phyloP scores from a whole-genome alignment of 2,329 filamentous ascomycete species.

The Sarocladiaceae sp. region DNA sequence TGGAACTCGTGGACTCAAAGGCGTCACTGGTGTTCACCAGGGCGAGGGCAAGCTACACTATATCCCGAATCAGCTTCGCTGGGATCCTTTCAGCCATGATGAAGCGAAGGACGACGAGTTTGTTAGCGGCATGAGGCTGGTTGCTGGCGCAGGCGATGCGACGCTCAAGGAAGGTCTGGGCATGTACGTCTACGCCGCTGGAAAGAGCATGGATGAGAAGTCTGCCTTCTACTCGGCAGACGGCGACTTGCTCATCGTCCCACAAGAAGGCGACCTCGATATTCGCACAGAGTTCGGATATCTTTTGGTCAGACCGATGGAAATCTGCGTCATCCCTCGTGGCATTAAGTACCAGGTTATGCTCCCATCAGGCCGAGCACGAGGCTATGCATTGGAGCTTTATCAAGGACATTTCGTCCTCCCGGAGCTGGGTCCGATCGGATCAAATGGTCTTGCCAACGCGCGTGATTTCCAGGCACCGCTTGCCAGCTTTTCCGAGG shows the following conservation, averaged over 20 bases:
- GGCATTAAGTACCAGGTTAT: constrained; percentile 70
- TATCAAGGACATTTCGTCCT: constrained; percentile 70
- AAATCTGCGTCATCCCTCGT: constrained; percentile 72
- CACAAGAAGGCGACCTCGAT: constrained; percentile 69
- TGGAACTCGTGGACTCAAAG: constrained; percentile 6
- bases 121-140: constrained; percentile 57
- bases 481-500: constrained; percentile 63
- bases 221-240: constrained; percentile 82
- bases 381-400: constrained; percentile 73
- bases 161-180: constrained; percentile 75
- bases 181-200: constrained; percentile 76
- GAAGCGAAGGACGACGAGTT: constrained; percentile 47
- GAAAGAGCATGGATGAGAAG: constrained; percentile 69
- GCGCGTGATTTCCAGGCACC: constrained; percentile 72
- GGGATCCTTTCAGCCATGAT: constrained; percentile 76
- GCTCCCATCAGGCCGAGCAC: constrained; percentile 56
- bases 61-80: constrained; percentile 74
- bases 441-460: constrained; percentile 71
- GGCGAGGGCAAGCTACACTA: constrained; percentile 22
- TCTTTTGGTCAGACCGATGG: constrained; percentile 70
- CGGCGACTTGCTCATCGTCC: constrained; percentile 72
- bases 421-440: constrained; percentile 69
- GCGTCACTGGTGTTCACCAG: not conserved
- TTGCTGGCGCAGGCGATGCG: constrained; percentile 76
- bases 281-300: constrained; percentile 74